Evolutionary conservation across 2,329 filamentous ascomycete genomes (phyloP).

Genomic region (Sporothrix euskadiensis): DNA sequence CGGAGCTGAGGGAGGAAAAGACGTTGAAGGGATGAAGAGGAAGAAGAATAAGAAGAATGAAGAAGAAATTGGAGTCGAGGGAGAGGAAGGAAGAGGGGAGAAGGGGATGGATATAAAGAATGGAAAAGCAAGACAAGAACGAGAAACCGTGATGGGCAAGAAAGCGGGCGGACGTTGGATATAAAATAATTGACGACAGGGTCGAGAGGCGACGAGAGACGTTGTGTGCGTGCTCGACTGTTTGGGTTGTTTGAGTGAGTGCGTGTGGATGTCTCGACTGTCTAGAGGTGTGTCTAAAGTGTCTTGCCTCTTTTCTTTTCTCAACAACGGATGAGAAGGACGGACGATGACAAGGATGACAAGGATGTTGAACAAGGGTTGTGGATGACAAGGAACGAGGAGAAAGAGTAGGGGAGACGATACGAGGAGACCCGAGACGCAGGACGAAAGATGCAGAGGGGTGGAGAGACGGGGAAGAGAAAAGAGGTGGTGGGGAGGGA

Average conservation of each 20-base stretch:
- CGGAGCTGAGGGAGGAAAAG: conserved; percentile 13
- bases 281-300: background rate
- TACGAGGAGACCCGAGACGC: conserved; percentile 1
- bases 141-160: conserved; percentile 27
- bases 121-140: conserved; percentile 15
- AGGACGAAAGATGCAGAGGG: conserved; percentile 13
- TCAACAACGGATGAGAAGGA: background rate
- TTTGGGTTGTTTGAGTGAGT: background rate
- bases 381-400: conserved; percentile 1
- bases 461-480: background rate
- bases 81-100: background rate
- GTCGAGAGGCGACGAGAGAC: conserved; percentile 1
- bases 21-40: conserved; percentile 9
- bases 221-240: background rate
- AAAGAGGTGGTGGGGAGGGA: background rate
- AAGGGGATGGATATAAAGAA: conserved; percentile 18
- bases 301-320: background rate
- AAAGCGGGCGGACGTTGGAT: conserved; percentile 26
- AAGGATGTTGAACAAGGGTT: conserved; percentile 15
- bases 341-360: conserved; percentile 9
- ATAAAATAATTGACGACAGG: conserved; percentile 26
- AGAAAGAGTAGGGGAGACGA: conserved; percentile 10
- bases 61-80: background rate
- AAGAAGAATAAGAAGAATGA: conserved; percentile 19
- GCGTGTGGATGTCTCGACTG: conserved; percentile 2